Conservation (phyloP, 2,329 filamentous ascomycete species). For the Ophiocordyceps camponoti-rufipedis region DNA sequence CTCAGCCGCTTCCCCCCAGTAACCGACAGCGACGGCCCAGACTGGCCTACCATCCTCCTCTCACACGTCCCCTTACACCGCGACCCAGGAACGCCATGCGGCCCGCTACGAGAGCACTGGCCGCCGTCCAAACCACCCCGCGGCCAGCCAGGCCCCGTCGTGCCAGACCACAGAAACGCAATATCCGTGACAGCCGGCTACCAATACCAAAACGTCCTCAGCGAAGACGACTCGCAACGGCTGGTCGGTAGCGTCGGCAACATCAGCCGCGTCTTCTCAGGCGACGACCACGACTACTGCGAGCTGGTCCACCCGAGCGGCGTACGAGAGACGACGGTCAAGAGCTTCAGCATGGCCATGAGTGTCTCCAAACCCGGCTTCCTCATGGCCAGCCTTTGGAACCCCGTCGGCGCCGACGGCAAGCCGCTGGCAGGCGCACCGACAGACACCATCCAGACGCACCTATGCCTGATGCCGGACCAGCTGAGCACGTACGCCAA, state of each 20-base stretch:
- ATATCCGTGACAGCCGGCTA: slow-evolving; percentile 66
- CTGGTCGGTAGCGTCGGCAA: slow-evolving; percentile 66
- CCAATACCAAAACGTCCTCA: slow-evolving; percentile 93
- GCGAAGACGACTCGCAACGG: slow-evolving; percentile 53
- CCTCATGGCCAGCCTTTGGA: slow-evolving; percentile 77
- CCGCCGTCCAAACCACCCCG: slow-evolving; percentile 48
- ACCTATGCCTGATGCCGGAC: slow-evolving; percentile 79
- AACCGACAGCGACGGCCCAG: slow-evolving; percentile 25
- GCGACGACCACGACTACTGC: slow-evolving; percentile 97
- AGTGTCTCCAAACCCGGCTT: slow-evolving; percentile 79
- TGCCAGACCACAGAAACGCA: slow-evolving; percentile 54
- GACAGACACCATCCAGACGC: slow-evolving; percentile 57
- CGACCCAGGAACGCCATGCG: slow-evolving; percentile 67
- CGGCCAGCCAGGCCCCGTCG: slow-evolving; percentile 32
- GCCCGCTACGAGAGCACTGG: slow-evolving; percentile 67
- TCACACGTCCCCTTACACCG: slow-evolving; percentile 85
- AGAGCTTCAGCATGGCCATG: slow-evolving; percentile 93
- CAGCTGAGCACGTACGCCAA: slow-evolving; percentile 69
- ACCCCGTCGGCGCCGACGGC: slow-evolving; percentile 54
- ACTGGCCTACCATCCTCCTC: slow-evolving; percentile 75
- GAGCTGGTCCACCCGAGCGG: slow-evolving; percentile 61
- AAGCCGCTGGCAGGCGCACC: slow-evolving; percentile 24
- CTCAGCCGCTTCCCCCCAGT: slow-evolving; percentile 13
- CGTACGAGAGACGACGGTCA: slow-evolving; percentile 78
- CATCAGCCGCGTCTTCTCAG: slow-evolving; percentile 74